Evolutionary conservation across 78 protist genomes (phyloP), one percentile per base, ranked within the genome.

Genomic region (Tieghemostelium lacteum): DNA sequence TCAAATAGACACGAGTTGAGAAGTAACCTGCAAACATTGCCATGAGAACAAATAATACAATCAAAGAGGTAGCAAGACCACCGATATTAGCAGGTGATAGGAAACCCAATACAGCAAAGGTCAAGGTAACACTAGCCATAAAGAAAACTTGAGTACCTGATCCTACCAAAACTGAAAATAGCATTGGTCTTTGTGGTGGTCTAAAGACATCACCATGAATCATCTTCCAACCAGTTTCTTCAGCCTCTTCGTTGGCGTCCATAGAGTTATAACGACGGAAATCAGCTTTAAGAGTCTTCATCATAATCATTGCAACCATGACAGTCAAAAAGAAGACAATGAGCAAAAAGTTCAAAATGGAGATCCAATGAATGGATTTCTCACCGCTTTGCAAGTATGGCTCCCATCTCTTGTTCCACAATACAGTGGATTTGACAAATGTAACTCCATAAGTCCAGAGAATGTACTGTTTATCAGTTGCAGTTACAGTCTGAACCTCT

Each of bases 141-240:
- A 87, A 89, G 16, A 94, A 65, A 10, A 98, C 45, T 62, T 98
- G 99, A 20, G 85, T 75, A 54, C 99, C 99, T 36, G 93, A 66
- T 50, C 99, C 99, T 33, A 93, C 83, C 65, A 78, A 63, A 19
- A 83, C 96, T 3, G 97, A 73, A 2, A 97, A 95, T 66, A 97
- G 72, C 78, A 65, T 33, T 57, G 94, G 87, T 34, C 66, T 69
- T 16, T 40, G 34, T 2, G 99, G 99, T 5, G 99, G 96, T 26
- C 99, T 87, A 86, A 98, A 97, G 6, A 98, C 99, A 57, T 98
- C 99, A 19, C 96, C 98, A 87, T 98, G 98, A 20, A 98, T 97
- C 24, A 97, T 95, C 96, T 98, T 98, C 99, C 99, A 98, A 16
- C 99, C 99, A 0, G 93, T 89, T 66, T 98, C 99, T 29, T 98